A percentile compares a stretch with the other conserved stretches of the same genome.
phyloP scores from a whole-genome alignment of 495 filamentous ascomycete genomes.

The Aspergillus cavernicola region DNA sequence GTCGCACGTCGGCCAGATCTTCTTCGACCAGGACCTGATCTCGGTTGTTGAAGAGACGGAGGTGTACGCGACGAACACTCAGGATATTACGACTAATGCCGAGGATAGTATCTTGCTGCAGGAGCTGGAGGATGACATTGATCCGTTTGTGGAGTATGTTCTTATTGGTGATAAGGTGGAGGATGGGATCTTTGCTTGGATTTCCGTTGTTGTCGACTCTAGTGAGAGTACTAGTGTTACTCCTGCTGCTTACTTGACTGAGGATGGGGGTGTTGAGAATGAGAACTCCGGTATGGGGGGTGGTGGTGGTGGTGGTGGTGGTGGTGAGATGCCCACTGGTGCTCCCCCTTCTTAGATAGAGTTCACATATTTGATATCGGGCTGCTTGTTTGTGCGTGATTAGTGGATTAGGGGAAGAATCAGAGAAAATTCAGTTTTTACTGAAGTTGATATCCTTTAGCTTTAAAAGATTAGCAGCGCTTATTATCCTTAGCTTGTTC shows the following conservation, averaged over 20 bases:
- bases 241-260: slow-evolving; percentile 32
- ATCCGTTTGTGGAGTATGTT: slow-evolving; percentile 58
- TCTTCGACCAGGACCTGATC: slow-evolving; percentile 58
- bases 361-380: too few relatives aligned
- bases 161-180: slow-evolving; percentile 42
- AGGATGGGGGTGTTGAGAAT: slow-evolving; percentile 35
- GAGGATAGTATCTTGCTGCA: slow-evolving; percentile 48
- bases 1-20: slow-evolving; percentile 59
- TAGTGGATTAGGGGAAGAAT: too few relatives aligned
- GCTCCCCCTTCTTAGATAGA: slow-evolving; percentile 1
- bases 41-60: slow-evolving; percentile 39
- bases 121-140: slow-evolving; percentile 46
- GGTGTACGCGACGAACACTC: slow-evolving; percentile 56
- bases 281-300: slow-evolving; percentile 21
- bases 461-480: too few relatives aligned
- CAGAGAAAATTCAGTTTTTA: too few relatives aligned
- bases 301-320: slow-evolving; percentile 4
- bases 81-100: slow-evolving; percentile 47
- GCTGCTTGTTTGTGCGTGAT: too few relatives aligned
- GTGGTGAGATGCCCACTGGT: background rate
- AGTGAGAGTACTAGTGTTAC: slow-evolving; percentile 23
- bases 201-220: slow-evolving; percentile 31
- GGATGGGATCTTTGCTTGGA: slow-evolving; percentile 38
- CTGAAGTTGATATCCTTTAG: too few relatives aligned
- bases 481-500: too few relatives aligned